These are phyloP conservation scores for Epicoccum nigrum DNA, from an alignment of 2,329 filamentous ascomycete species.

Conservation along the genomic window DNA sequence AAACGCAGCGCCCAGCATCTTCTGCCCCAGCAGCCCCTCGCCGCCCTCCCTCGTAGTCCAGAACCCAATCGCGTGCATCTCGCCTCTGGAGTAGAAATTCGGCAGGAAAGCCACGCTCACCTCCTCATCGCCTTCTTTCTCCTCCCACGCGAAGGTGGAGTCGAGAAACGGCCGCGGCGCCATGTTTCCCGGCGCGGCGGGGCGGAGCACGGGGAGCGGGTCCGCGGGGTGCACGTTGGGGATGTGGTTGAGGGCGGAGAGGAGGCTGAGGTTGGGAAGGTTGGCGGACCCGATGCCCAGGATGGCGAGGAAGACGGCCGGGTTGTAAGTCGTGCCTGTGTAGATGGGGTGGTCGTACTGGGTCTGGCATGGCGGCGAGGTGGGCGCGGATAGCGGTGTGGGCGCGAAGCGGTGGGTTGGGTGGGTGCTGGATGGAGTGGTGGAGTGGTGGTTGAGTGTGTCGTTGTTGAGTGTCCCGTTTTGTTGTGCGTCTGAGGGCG, in stretches of 20 bases:
- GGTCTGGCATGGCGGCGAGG: not conserved
- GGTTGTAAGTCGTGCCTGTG: slow-evolving; percentile 21
- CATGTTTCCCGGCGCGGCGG: not conserved
- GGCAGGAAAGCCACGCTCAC: slow-evolving; percentile 27
- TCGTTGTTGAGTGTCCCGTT: no score
- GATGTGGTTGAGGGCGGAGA: slow-evolving; percentile 25
- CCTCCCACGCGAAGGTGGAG: not conserved
- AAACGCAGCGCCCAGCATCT: not conserved
- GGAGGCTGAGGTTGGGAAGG: slow-evolving; percentile 24
- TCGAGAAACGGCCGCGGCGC: not conserved
- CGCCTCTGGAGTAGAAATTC: slow-evolving; percentile 16
- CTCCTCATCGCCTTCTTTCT: not conserved
- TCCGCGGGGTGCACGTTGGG: slow-evolving; percentile 21
- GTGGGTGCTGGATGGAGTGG: not conserved
- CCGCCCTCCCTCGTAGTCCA: slow-evolving; percentile 10
- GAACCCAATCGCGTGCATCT: slow-evolving; percentile 22
- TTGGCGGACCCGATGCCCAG: slow-evolving; percentile 29
- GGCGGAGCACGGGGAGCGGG: slow-evolving; percentile 8
- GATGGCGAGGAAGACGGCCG: slow-evolving; percentile 29
- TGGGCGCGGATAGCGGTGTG: not conserved
- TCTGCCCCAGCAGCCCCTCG: not conserved
- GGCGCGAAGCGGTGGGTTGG: not conserved
- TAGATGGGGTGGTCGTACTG: slow-evolving; percentile 22
- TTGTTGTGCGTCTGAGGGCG: not conserved
- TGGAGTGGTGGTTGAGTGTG: not conserved